Conservation (phyloP, 2,329 filamentous ascomycete species). For the Diaporthe vexans region DNA sequence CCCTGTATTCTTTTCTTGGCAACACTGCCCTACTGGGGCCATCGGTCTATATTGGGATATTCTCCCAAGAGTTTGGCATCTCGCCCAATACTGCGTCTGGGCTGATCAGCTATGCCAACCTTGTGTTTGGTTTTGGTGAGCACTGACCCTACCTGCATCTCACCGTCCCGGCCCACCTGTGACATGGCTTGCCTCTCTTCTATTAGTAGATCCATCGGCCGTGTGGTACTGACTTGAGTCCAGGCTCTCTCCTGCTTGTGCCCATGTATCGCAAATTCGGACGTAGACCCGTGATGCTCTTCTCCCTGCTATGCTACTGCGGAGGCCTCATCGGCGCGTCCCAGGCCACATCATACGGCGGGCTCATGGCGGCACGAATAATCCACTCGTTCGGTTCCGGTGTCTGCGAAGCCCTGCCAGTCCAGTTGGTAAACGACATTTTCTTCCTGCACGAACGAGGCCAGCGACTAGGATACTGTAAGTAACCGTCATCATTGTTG, state of each 20-base stretch:
- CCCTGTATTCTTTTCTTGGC: conserved; percentile 70
- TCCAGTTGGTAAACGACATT: conserved; percentile 61
- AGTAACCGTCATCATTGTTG: neutral
- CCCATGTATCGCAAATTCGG: conserved; percentile 67
- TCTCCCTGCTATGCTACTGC: conserved; percentile 55
- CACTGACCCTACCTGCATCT: neutral
- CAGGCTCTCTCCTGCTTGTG: conserved; percentile 66
- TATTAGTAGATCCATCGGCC: too few species aligned
- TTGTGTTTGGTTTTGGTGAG: conserved; percentile 70
- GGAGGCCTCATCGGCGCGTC: conserved; percentile 57
- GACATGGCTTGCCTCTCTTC: too few species aligned
- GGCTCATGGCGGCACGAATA: conserved; percentile 57
- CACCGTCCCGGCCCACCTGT: neutral
- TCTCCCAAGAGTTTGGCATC: conserved; percentile 65
- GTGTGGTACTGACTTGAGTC: neutral
- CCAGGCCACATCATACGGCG: conserved; percentile 52
- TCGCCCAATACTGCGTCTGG: conserved; percentile 65
- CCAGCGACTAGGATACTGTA: conserved; percentile 72
- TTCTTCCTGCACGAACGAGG: conserved; percentile 62
- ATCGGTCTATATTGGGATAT: conserved; percentile 70
- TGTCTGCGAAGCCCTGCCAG: conserved; percentile 60
- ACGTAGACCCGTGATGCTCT: conserved; percentile 59
- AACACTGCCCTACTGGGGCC: conserved; percentile 70
- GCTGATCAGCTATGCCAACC: conserved; percentile 71
- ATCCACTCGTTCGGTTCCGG: conserved; percentile 58